These are phyloP conservation scores for Botrytis hyacinthi DNA, from an alignment of 2,329 filamentous ascomycete species.

Conservation along the genomic window DNA sequence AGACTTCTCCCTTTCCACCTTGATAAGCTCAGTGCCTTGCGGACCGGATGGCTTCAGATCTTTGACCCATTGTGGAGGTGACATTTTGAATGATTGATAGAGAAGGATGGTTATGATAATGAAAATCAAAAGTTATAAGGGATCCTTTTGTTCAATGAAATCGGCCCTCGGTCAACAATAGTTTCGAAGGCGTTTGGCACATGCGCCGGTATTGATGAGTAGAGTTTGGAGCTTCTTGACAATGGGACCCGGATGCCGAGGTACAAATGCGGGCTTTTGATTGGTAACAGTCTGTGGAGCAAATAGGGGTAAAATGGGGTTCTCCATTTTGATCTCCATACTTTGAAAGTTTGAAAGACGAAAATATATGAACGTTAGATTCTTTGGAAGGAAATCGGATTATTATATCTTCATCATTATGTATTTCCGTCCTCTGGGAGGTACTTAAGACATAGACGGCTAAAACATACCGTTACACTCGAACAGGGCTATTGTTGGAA, in stretches of 20 bases:
- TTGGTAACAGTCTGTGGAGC: neutral
- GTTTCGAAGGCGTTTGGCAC: slow-evolving; percentile 1
- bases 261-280: neutral
- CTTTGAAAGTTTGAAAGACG: neutral
- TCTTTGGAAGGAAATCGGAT: neutral
- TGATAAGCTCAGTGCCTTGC: slow-evolving; percentile 67
- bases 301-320: slow-evolving; percentile 9
- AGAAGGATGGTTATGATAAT: neutral
- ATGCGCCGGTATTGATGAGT: neutral
- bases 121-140: neutral
- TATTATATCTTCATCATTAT: slow-evolving; percentile 7
- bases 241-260: slow-evolving; percentile 13
- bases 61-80: slow-evolving; percentile 58
- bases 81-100: slow-evolving; percentile 30
- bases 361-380: neutral
- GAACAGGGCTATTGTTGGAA: neutral
- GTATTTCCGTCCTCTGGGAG: neutral
- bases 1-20: slow-evolving; percentile 65
- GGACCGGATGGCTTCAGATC: slow-evolving; percentile 63
- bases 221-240: neutral
- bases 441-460: neutral
- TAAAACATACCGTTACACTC: neutral
- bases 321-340: slow-evolving; percentile 8
- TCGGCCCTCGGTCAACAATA: slow-evolving; percentile 27
- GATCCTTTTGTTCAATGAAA: neutral